A percentile compares a stretch with the other conserved stretches of the same genome.
phyloP scores from a whole-genome alignment of 1,284 basidiomycete species.

The Heterobasidion annosum region DNA sequence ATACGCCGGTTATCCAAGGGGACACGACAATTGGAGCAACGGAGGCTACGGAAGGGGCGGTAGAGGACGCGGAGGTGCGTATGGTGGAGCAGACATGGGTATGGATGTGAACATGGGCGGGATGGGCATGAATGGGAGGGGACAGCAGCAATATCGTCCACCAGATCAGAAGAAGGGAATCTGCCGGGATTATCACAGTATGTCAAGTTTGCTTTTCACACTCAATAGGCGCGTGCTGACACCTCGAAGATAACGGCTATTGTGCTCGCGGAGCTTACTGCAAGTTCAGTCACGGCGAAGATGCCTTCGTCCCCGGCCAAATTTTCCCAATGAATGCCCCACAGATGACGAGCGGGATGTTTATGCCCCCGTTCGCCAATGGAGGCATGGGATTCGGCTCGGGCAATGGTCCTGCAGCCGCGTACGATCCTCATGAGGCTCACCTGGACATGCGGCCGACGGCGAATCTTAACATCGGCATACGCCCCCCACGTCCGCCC shows the following conservation, averaged over 20 bases:
- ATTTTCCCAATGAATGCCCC: constrained; percentile 48
- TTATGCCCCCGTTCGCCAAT: constrained; percentile 52
- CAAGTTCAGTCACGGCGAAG: constrained; percentile 86
- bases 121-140: constrained; percentile 36
- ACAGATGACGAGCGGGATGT: constrained; percentile 27
- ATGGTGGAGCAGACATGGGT: constrained; percentile 24
- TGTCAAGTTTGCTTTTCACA: constrained; percentile 22
- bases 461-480: constrained; percentile 19
- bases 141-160: constrained; percentile 44
- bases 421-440: constrained; percentile 71
- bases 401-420: constrained; percentile 25
- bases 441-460: constrained; percentile 63
- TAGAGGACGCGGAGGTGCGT: constrained; percentile 21
- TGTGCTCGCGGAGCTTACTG: constrained; percentile 87
- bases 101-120: constrained; percentile 14
- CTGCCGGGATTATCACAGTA: constrained; percentile 88
- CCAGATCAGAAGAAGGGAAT: constrained; percentile 62
- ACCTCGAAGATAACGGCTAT: constrained; percentile 71
- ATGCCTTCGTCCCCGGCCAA: constrained; percentile 64
- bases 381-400: constrained; percentile 23
- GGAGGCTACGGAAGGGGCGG: constrained; percentile 22
- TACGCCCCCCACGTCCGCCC: constrained; percentile 41
- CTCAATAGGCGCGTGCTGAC: constrained; percentile 3
- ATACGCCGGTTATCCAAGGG: constrained; percentile 46
- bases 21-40: constrained; percentile 9